Evolutionary conservation across 1,284 basidiomycete species (phyloP).

Genomic region (Tetrapyrgos nigripes): DNA sequence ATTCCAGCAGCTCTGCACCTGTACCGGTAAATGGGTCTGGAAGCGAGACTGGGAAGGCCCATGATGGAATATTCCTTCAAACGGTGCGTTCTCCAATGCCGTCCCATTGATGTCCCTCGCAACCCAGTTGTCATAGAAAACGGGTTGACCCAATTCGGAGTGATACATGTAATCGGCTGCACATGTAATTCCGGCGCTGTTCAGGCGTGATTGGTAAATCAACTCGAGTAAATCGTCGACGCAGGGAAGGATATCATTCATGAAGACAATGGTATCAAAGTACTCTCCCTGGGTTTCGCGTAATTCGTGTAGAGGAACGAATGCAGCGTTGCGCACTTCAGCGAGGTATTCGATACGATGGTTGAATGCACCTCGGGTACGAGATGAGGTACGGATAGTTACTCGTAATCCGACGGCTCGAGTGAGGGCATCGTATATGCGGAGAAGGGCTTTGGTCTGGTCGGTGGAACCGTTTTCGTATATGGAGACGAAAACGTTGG

Average conservation of each 20-base stretch:
- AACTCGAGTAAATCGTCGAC: constrained; percentile 95
- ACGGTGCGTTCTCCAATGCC: constrained; percentile 94
- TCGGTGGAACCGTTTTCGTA: constrained; percentile 98
- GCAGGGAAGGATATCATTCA: constrained; percentile 97
- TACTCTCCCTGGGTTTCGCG: constrained; percentile 89
- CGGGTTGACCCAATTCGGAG: constrained; percentile 87
- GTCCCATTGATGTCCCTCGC: constrained; percentile 97
- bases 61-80: constrained; percentile 92
- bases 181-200: constrained; percentile 96
- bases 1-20: constrained; percentile 98
- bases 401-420: constrained; percentile 89
- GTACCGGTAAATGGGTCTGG: constrained; percentile 89
- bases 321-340: constrained; percentile 94
- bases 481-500: constrained; percentile 96
- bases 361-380: constrained; percentile 94
- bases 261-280: constrained; percentile 95
- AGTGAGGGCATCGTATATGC: constrained; percentile 91
- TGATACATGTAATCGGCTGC: constrained; percentile 99
- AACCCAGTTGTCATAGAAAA: constrained; percentile 99
- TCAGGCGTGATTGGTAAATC: constrained; percentile 89
- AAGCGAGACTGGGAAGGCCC: constrained; percentile 77
- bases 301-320: constrained; percentile 91
- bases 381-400: constrained; percentile 88
- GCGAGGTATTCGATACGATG: constrained; percentile 98
- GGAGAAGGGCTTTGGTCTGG: constrained; percentile 93